Evolutionary conservation across 2,329 filamentous ascomycete species (phyloP).

Genomic region (Colletotrichum higginsianum): DNA sequence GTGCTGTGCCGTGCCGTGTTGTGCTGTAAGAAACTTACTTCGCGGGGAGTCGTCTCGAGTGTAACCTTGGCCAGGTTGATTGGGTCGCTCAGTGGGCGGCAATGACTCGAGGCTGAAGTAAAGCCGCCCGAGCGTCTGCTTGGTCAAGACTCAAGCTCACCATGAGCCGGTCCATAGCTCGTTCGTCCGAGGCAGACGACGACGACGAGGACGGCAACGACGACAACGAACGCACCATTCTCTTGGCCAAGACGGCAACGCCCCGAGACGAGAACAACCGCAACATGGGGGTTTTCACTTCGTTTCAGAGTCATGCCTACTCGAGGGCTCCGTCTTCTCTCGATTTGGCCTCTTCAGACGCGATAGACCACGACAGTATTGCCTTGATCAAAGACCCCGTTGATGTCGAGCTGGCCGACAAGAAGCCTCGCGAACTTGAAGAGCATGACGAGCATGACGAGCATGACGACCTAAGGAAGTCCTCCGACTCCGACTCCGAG

Average conservation of each 20-base stretch:
- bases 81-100: background rate
- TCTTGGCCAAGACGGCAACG: background rate
- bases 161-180: background rate
- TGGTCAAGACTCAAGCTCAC: background rate
- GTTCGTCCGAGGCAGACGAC: background rate
- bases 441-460: background rate
- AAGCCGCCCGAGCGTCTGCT: background rate
- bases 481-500: background rate
- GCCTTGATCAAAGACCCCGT: background rate
- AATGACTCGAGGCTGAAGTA: slow-evolving; percentile 18
- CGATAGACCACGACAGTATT: background rate
- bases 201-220: background rate
- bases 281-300: slow-evolving; percentile 8
- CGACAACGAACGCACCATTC: background rate
- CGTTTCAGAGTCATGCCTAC: background rate
- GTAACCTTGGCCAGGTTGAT: slow-evolving; percentile 2
- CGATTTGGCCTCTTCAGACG: background rate
- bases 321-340: background rate
- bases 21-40: background rate
- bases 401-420: background rate
- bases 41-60: slow-evolving; percentile 21
- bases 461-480: background rate
- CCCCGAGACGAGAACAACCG: background rate
- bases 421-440: background rate
- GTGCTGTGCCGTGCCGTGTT: background rate